These are phyloP conservation scores for Aureobasidium sp. DNA, from an alignment of 2,329 filamentous ascomycete species.

Conservation along the genomic window DNA sequence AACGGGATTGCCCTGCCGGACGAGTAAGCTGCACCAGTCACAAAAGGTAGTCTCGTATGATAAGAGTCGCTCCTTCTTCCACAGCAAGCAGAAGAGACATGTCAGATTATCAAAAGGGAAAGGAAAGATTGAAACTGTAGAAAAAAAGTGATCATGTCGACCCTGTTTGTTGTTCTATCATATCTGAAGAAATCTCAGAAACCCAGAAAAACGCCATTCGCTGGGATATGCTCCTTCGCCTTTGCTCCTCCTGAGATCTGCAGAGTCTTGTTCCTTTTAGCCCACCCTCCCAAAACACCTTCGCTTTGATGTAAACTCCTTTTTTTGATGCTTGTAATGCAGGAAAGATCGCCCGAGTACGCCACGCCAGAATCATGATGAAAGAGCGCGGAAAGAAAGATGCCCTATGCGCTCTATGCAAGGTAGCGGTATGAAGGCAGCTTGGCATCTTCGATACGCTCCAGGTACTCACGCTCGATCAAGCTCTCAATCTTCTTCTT, in stretches of 20 bases:
- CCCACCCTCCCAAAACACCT: background rate
- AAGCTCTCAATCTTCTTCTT: slow-evolving; percentile 75
- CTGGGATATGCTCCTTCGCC: no score
- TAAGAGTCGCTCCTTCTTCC: no score
- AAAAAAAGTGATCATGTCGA: no score
- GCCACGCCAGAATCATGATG: background rate
- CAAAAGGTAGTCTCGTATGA: no score
- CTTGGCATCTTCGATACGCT: slow-evolving; percentile 60
- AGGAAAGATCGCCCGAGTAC: background rate
- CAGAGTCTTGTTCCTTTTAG: background rate
- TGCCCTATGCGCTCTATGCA: slow-evolving; percentile 33
- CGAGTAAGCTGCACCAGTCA: no score
- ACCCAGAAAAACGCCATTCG: no score
- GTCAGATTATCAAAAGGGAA: no score
- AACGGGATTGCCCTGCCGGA: no score
- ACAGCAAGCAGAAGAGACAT: no score
- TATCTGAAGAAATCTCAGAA: no score
- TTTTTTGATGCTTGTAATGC: background rate
- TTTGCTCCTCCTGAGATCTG: background rate
- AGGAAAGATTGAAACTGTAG: no score
- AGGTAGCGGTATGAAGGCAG: slow-evolving; percentile 63
- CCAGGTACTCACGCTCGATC: slow-evolving; percentile 69
- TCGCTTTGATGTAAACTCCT: background rate
- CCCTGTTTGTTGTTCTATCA: no score
- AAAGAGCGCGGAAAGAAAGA: background rate